Conservation (phyloP, 805 yeast genomes). For the Sugiyamaella smithiae region DNA sequence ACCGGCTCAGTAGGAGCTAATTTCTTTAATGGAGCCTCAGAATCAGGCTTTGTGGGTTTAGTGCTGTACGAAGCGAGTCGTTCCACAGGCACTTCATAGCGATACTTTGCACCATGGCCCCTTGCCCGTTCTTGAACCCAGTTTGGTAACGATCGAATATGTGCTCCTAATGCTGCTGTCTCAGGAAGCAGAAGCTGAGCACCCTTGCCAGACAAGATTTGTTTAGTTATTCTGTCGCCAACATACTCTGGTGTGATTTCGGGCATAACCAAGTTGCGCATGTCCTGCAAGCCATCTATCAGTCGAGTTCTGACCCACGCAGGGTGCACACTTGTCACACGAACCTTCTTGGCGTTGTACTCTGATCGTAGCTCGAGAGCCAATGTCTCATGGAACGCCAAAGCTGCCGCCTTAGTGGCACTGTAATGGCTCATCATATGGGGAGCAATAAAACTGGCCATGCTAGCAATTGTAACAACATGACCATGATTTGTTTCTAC, state of each 20-base stretch:
- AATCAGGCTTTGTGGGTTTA: too few relatives aligned
- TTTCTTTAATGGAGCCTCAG: too few relatives aligned
- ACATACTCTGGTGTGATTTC: constrained; percentile 62
- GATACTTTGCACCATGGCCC: neutral
- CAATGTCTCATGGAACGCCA: constrained; percentile 68
- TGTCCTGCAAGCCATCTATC: constrained; percentile 63
- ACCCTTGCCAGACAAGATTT: constrained; percentile 23
- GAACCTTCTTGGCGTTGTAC: constrained; percentile 28
- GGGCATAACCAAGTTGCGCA: constrained; percentile 65
- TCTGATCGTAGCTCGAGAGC: constrained; percentile 59
- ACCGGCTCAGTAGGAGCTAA: too few relatives aligned
- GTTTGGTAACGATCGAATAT: constrained; percentile 1
- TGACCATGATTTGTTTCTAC: constrained; percentile 55
- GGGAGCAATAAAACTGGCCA: constrained; percentile 72
- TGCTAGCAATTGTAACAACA: constrained; percentile 69
- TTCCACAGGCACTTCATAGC: neutral
- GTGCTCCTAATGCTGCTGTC: neutral
- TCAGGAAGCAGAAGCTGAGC: constrained; percentile 11
- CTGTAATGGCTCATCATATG: constrained; percentile 64
- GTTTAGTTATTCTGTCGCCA: constrained; percentile 45
- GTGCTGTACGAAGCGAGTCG: neutral
- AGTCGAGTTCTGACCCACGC: constrained; percentile 66
- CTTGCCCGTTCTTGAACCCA: constrained; percentile 9
- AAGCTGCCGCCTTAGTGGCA: constrained; percentile 71
- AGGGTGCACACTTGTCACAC: constrained; percentile 64